These are phyloP conservation scores for Apodospora peruviana DNA, from an alignment of 495 filamentous ascomycete genomes.

Conservation along the genomic window DNA sequence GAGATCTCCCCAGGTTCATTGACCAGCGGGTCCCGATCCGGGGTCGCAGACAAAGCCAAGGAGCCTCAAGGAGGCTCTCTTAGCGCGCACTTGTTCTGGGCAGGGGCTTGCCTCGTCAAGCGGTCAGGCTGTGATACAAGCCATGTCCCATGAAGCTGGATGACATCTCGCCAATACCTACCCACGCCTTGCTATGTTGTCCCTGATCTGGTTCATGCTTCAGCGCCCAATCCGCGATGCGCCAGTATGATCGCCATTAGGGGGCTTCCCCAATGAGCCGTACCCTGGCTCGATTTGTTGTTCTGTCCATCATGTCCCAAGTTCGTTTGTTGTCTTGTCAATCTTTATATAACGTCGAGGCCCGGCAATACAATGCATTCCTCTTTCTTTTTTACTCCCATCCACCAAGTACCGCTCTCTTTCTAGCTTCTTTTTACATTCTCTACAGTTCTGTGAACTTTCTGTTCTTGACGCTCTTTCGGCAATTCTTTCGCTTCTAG, in stretches of 20 bases:
- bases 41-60: slow-evolving; percentile 8
- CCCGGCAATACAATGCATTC: not conserved
- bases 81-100: slow-evolving; percentile 1
- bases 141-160: slow-evolving; percentile 9
- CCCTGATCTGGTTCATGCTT: slow-evolving; percentile 13
- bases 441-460: slow-evolving; percentile 47
- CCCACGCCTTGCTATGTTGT: slow-evolving; percentile 5
- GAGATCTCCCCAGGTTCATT: slow-evolving; percentile 6
- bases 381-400: slow-evolving; percentile 33
- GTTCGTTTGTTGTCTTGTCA: not conserved
- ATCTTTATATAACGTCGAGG: slow-evolving; percentile 24
- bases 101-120: slow-evolving; percentile 10
- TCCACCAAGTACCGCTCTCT: slow-evolving; percentile 25
- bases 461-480: slow-evolving; percentile 36
- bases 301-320: slow-evolving; percentile 12
- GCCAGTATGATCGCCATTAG: slow-evolving; percentile 30
- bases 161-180: not conserved
- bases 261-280: slow-evolving; percentile 15
- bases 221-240: slow-evolving; percentile 11
- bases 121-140: slow-evolving; percentile 20
- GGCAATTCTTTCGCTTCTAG: slow-evolving; percentile 23
- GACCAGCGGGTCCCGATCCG: slow-evolving; percentile 1
- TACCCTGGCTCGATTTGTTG: not conserved
- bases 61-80: slow-evolving; percentile 16
- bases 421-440: slow-evolving; percentile 23